phyloP scores from a whole-genome alignment of 1,284 basidiomycete species.

The Ustilago shanxiensis region DNA sequence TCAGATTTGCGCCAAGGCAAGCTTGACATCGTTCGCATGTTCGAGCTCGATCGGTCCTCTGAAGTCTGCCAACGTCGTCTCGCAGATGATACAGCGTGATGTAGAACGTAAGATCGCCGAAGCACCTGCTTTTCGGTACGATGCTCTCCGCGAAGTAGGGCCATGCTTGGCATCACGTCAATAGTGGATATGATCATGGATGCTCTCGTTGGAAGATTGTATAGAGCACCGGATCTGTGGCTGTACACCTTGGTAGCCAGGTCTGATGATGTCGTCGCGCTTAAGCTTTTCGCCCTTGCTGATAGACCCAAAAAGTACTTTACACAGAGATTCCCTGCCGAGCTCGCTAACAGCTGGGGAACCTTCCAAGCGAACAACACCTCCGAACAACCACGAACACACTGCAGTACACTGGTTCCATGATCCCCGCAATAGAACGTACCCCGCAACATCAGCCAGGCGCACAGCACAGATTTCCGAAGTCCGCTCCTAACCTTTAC shows the following conservation, averaged over 20 bases:
- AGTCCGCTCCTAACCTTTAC: background rate
- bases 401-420: background rate
- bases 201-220: too few species aligned
- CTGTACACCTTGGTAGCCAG: background rate
- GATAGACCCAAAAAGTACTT: background rate
- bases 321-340: background rate
- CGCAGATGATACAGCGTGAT: too few species aligned
- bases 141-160: too few species aligned
- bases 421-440: background rate
- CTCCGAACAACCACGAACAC: background rate
- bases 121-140: too few species aligned
- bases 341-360: background rate
- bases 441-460: background rate
- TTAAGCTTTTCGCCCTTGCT: background rate
- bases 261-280: slow-evolving; percentile 1
- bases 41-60: too few species aligned
- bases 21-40: too few species aligned
- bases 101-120: too few species aligned
- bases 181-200: too few species aligned
- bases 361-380: background rate
- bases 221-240: too few species aligned
- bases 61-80: too few species aligned
- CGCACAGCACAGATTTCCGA: background rate
- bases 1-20: too few species aligned
- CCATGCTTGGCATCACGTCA: too few species aligned